Evolutionary conservation across 495 filamentous ascomycete species (phyloP).

Genomic region (Tetracladium marchalianum): DNA sequence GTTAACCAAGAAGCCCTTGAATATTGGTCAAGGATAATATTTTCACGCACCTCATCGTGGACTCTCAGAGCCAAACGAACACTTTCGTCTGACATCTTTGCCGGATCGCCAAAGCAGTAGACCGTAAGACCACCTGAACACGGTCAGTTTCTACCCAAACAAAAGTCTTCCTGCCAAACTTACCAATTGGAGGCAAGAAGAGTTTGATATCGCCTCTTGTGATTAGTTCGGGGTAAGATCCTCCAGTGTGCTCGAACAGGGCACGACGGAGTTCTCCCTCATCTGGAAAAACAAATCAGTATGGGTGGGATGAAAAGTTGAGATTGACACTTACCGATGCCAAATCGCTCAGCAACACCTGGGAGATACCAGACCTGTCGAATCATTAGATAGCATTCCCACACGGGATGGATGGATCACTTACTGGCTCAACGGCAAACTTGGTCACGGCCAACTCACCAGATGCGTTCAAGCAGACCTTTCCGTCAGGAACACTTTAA

Average conservation of each 20-base stretch:
- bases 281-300: conserved; percentile 35
- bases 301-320: neutral
- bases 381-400: conserved; percentile 1
- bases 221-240: conserved; percentile 85
- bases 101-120: conserved; percentile 92
- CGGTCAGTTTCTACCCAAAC: conserved; percentile 21
- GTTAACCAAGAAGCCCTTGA: conserved; percentile 10
- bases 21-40: neutral
- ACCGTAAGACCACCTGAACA: conserved; percentile 76
- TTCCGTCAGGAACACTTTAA: conserved; percentile 65
- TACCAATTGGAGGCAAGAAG: conserved; percentile 86
- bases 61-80: conserved; percentile 80
- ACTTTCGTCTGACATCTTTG: conserved; percentile 82
- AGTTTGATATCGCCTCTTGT: conserved; percentile 90
- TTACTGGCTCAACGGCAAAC: conserved; percentile 83
- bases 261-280: conserved; percentile 78
- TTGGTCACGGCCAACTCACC: conserved; percentile 95
- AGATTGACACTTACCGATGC: conserved; percentile 49
- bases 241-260: conserved; percentile 91
- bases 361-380: conserved; percentile 79
- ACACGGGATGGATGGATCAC: neutral
- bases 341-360: conserved; percentile 89
- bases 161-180: conserved; percentile 10
- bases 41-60: conserved; percentile 62
- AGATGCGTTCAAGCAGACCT: conserved; percentile 69